A percentile compares a stretch with the other conserved stretches of the same genome.
These are phyloP conservation scores for Ambrosia hybrid DNA, from an alignment of 140 eudicot species.

Conservation along the genomic window DNA sequence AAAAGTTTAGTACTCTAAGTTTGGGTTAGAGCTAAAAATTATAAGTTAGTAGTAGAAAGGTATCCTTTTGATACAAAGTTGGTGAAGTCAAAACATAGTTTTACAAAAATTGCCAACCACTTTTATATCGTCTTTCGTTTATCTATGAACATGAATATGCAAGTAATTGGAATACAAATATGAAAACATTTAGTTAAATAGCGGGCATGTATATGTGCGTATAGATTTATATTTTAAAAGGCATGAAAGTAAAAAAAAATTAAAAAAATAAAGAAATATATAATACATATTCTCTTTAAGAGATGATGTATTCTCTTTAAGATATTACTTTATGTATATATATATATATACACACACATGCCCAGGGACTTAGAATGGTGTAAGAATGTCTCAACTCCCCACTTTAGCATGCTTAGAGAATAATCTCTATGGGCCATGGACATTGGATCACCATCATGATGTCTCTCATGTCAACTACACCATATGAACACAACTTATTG, in stretches of 20 bases:
- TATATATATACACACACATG: conserved; percentile 7
- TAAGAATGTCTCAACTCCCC: conserved; percentile 35
- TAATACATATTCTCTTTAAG: too few relatives aligned
- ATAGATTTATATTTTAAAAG: background rate
- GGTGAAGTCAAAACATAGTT: background rate
- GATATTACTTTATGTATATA: too few relatives aligned
- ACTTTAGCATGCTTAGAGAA: conserved; percentile 53
- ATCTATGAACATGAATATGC: too few relatives aligned
- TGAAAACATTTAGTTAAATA: too few relatives aligned
- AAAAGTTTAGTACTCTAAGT: too few relatives aligned
- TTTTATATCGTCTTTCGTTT: background rate
- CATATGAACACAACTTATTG: conserved; percentile 34
- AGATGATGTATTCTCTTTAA: too few relatives aligned
- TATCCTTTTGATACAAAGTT: background rate
- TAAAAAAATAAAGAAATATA: too few relatives aligned
- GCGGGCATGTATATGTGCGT: too few relatives aligned
- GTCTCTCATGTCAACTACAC: conserved; percentile 39
- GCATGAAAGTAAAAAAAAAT: background rate
- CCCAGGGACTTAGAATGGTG: conserved; percentile 27
- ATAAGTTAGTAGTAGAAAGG: too few relatives aligned
- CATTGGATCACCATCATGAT: conserved; percentile 57
- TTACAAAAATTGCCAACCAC: background rate
- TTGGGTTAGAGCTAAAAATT: too few relatives aligned
- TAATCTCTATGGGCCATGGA: conserved; percentile 49
- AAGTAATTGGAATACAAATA: too few relatives aligned